phyloP scores from a whole-genome alignment of 2,329 filamentous ascomycete genomes.

The Aspergillus pseudonomiae region DNA sequence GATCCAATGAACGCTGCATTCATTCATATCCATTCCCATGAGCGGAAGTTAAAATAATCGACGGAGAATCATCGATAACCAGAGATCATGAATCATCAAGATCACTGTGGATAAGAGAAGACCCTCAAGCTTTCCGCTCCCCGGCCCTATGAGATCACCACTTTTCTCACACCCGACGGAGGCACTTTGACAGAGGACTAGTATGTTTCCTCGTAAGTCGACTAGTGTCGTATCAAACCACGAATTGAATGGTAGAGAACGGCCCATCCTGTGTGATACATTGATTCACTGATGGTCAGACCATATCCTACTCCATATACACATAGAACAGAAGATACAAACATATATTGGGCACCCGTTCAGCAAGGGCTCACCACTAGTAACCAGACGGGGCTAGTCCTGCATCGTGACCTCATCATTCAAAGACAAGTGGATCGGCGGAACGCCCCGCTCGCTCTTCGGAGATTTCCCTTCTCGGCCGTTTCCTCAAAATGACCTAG shows the following conservation, averaged over 20 bases:
- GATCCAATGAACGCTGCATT: not conserved
- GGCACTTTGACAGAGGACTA: no score
- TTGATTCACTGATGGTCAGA: not conserved
- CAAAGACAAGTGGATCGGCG: constrained; percentile 8
- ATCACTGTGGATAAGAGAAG: not conserved
- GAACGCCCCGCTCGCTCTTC: constrained; percentile 17
- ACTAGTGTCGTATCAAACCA: no score
- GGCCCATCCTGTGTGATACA: not conserved
- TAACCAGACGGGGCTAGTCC: not conserved
- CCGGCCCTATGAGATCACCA: constrained; percentile 12
- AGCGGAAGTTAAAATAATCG: not conserved
- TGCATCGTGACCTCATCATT: constrained; percentile 22
- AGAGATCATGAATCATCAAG: not conserved
- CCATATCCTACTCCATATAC: not conserved
- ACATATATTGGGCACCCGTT: not conserved
- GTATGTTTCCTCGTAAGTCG: no score
- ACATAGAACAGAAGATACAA: not conserved
- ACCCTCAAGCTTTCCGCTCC: not conserved
- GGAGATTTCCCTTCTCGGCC: constrained; percentile 7
- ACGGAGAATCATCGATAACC: not conserved
- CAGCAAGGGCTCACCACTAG: not conserved
- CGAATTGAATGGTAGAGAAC: no score
- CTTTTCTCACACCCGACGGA: not conserved
- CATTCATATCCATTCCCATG: not conserved
- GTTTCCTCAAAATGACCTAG: no score